Conservation (phyloP, 2,329 filamentous ascomycete genomes). For the Fusarium sp. region DNA sequence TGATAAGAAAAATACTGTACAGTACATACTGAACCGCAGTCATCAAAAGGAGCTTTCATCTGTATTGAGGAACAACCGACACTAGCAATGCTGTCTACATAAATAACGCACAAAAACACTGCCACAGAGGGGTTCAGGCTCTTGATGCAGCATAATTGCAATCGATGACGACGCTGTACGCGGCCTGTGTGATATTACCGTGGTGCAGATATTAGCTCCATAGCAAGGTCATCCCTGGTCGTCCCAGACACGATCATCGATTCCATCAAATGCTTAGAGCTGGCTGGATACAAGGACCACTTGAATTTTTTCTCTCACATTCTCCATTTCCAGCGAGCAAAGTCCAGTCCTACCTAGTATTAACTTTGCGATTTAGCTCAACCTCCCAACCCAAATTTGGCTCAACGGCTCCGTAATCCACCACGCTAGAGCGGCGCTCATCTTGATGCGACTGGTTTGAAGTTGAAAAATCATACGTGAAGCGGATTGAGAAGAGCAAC, state of each 20-base stretch:
- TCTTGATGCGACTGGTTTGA: conserved; percentile 4
- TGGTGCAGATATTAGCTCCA: conserved; percentile 6
- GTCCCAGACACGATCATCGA: conserved; percentile 31
- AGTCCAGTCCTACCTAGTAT: background rate
- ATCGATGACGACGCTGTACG: conserved; percentile 38
- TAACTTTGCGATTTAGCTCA: conserved; percentile 17
- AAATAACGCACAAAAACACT: background rate
- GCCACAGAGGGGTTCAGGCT: background rate
- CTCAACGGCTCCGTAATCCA: conserved; percentile 5
- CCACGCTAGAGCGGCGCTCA: conserved; percentile 8
- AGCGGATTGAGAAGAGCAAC: background rate
- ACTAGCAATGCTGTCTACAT: background rate
- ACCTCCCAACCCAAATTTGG: conserved; percentile 20
- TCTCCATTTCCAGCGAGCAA: background rate
- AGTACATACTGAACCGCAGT: background rate
- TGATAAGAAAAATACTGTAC: background rate
- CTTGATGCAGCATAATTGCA: conserved; percentile 12
- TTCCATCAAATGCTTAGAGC: conserved; percentile 4
- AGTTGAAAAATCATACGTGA: background rate
- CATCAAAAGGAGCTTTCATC: background rate
- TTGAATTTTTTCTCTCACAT: conserved; percentile 7
- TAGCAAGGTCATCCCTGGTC: conserved; percentile 23
- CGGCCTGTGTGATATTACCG: conserved; percentile 23
- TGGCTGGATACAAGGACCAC: background rate
- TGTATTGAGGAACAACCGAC: background rate